Base-by-base conservation (phyloP, 176 grass and related monocot species). In the Eleusine coracana region DNA sequence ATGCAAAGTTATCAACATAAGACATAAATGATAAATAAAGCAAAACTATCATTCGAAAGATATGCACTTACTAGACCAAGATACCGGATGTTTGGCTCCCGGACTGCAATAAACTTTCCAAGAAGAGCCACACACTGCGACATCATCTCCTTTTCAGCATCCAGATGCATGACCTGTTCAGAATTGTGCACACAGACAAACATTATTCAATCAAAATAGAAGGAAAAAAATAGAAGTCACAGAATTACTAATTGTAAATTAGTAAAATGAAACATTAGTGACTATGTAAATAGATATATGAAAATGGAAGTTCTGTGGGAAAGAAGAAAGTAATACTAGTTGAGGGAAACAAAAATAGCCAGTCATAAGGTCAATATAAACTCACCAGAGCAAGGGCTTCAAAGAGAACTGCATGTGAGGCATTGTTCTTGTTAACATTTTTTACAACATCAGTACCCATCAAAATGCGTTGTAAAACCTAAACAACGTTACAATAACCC, bases 121-220 rank as follows among this genome's bases (percentile, higher is more conserved):
- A 98, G 96, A 76, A 99, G 88, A 63, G 96, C 93, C 40, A 99
- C 96, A 84, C 96, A 99, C 68, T 99, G 96, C 50, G 96, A 91
- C 96, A 99, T 99, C 96, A 99, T 99, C 87, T 99, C 96, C 89
- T 99, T 99, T 87, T 99, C 96, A 71, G 96, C 96, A 92, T 99
- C 96, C 84, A 99, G 96, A 96, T 99, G 96, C 96, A 99, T 96
- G 88, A 96, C 96, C 96, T 99, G 80, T 77, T 79, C 78, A 51
- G 15, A 10, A 44, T 68, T 63, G 23, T 41, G 69, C 82, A 74
- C 73, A 48, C 60, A 84, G 66, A 71, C 17, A 70, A 72, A 27
- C 0, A 74, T 65, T 74, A 42, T 65, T 64, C 71, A 83, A 86
- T 34, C 25, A 73, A 80, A 64, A 37, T 15, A 0, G 5, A 34